These are phyloP conservation scores for Iberis pinnata DNA, from an alignment of 345 rosid species.

Conservation along the genomic window DNA sequence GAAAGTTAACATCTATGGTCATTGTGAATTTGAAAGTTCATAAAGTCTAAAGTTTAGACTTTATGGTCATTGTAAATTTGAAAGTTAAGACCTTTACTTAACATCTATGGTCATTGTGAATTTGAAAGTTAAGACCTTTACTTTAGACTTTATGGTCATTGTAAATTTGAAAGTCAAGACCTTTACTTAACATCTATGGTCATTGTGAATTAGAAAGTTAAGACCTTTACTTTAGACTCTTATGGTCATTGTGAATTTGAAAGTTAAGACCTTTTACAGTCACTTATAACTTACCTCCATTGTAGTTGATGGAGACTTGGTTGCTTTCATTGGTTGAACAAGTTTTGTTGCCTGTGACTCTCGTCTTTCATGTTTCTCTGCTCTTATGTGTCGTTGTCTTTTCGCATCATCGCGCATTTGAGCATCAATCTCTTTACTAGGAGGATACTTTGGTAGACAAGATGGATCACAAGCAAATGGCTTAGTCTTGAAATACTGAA, in stretches of 20 bases:
- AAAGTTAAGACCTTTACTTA: background rate
- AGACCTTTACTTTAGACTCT: background rate
- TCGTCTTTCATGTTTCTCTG: constrained; percentile 30
- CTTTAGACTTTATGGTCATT: no score
- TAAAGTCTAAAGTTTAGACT: no score
- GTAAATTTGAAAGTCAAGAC: background rate
- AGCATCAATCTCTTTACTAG: constrained; percentile 94
- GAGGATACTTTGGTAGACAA: constrained; percentile 79
- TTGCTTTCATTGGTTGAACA: constrained; percentile 15
- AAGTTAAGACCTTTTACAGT: background rate
- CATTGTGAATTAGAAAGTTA: background rate
- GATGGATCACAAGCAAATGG: constrained; percentile 92
- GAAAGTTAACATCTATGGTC: no score
- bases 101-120: no score
- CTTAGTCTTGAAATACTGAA: constrained; percentile 74
- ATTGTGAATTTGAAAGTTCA: no score
- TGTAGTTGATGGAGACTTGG: constrained; percentile 14
- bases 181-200: background rate
- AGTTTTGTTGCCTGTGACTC: constrained; percentile 6
- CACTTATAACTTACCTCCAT: constrained; percentile 22
- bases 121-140: background rate
- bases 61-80: no score
- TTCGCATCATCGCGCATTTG: constrained; percentile 80
- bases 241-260: no score
- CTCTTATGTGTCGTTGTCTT: constrained; percentile 18